Conservation (phyloP, 257 asterid genomes). For the Coffea eugenioides region DNA sequence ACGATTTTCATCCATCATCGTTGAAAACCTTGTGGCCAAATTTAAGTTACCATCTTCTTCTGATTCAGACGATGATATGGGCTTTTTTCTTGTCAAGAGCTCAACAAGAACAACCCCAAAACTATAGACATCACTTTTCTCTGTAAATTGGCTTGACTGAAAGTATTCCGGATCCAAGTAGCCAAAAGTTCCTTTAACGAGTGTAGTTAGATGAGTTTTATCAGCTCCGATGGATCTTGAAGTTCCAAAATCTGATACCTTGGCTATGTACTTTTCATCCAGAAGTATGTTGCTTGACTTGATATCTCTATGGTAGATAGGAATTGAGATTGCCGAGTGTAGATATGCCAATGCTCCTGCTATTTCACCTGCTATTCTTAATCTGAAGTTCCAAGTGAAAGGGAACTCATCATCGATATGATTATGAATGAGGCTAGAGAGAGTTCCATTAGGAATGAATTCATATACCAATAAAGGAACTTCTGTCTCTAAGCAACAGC, state of each 20-base stretch:
- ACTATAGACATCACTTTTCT: slow-evolving; percentile 7
- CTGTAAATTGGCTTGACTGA: not conserved
- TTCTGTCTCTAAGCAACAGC: slow-evolving; percentile 6
- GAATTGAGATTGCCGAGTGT: slow-evolving; percentile 7
- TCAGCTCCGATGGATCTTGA: not conserved
- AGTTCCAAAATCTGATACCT: slow-evolving; percentile 4
- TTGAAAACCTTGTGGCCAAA: not conserved
- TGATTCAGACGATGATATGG: not conserved
- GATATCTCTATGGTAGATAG: slow-evolving; percentile 5
- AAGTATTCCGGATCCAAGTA: slow-evolving; percentile 12
- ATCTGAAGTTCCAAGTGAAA: slow-evolving; percentile 10
- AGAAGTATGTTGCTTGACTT: slow-evolving; percentile 7
- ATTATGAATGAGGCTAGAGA: slow-evolving; percentile 8
- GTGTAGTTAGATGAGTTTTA: not conserved
- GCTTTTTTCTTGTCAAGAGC: slow-evolving; percentile 3
- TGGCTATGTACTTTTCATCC: slow-evolving; percentile 1
- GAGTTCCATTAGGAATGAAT: slow-evolving; percentile 19
- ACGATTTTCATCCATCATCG: not conserved
- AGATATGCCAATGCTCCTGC: slow-evolving; percentile 10
- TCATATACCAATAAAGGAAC: slow-evolving; percentile 8
- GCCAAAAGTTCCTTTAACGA: slow-evolving; percentile 9
- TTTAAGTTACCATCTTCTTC: not conserved
- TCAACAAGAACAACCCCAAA: slow-evolving; percentile 15
- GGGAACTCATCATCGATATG: not conserved
- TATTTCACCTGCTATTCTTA: slow-evolving; percentile 7